Percentiles rank a stretch among this genome's conserved stretches.
phyloP scores from a whole-genome alignment of 2,329 filamentous ascomycete genomes.

The Aspergillus fischeri region DNA sequence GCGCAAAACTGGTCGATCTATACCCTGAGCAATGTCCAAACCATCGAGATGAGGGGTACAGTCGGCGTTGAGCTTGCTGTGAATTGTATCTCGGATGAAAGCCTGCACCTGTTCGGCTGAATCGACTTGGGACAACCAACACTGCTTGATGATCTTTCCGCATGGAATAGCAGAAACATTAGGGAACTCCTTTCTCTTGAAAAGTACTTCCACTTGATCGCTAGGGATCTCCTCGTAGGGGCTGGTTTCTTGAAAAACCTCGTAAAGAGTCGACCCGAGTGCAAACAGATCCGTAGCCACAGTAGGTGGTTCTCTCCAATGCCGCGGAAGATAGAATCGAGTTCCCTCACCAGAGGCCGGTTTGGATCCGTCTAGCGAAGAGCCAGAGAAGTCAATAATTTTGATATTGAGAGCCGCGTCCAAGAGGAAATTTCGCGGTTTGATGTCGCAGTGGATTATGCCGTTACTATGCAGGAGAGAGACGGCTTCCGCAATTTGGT shows the following conservation, averaged over 20 bases:
- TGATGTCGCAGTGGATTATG: constrained; percentile 41
- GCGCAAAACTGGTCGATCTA: constrained; percentile 8
- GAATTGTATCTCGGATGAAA: constrained; percentile 6
- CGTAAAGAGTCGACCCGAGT: constrained; percentile 18
- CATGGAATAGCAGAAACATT: constrained; percentile 14
- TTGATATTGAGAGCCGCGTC: constrained; percentile 32
- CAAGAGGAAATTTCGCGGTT: constrained; percentile 38
- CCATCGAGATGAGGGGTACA: constrained; percentile 11
- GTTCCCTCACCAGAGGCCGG: constrained; percentile 8
- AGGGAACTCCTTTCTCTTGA: constrained; percentile 13
- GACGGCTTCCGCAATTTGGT: constrained; percentile 33
- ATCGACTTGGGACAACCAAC: constrained; percentile 16
- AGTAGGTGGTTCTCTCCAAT: constrained; percentile 16
- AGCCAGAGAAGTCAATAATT: constrained; percentile 25
- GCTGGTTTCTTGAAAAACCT: constrained; percentile 12
- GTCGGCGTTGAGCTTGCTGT: constrained; percentile 7
- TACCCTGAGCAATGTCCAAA: constrained; percentile 5
- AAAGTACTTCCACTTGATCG: constrained; percentile 14
- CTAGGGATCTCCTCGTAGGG: constrained; percentile 18
- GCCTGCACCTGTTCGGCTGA: constrained; percentile 12
- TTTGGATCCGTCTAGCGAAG: constrained; percentile 11
- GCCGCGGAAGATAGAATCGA: constrained; percentile 15
- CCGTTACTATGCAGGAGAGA: constrained; percentile 32
- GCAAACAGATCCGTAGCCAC: constrained; percentile 18
- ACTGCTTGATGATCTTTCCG: constrained; percentile 16